Evolutionary conservation across 2,329 filamentous ascomycete species (phyloP), one percentile per base, ranked within the genome.

Genomic region (Epichloe coenophiala): DNA sequence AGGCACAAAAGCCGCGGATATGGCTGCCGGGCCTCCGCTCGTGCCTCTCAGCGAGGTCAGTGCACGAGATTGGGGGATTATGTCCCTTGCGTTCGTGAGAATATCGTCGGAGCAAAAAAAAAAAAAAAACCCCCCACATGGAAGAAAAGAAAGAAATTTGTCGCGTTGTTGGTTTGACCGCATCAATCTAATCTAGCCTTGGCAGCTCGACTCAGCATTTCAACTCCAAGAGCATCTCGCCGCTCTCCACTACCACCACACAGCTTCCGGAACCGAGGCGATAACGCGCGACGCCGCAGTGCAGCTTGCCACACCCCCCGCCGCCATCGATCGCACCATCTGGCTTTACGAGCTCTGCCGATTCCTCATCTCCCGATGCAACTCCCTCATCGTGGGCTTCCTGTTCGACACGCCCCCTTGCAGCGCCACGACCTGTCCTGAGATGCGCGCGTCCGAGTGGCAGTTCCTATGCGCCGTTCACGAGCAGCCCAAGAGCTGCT

Each of bases 381-480:
- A 98, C 71, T 82, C 83, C 55, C 79, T 98, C 51, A 87, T 97
- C 57, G 83, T 95, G 53, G 88, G 88, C 56, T 91, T 98, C 61
- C 88, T 98, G 60, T 87, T 89, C 64, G 93, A 97, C 68, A 77
- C 76, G 42, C 91, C 91, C 84, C 84, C 91, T 3, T 98, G 93
- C 71, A 95, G 88, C 53, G 80, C 86, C 13, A 75, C 77, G 56
- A 96, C 93, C 1, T 98, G 93, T 62, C 89, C 90, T 35, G 93
- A 98, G 70, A 98, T 98, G 93, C 89, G 93, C 63, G 93, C 93
- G 2, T 93, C 87, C 33, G 91, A 98, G 72, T 98, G 93, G 93
- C 93, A 98, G 70, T 98, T 97, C 63, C 80, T 98, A 45, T 98
- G 93, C 71, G 93, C 93, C 47, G 93, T 97, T 3, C 93, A 98